phyloP scores from a whole-genome alignment of 306 rosid species.

The Cucurbita ficifolia region DNA sequence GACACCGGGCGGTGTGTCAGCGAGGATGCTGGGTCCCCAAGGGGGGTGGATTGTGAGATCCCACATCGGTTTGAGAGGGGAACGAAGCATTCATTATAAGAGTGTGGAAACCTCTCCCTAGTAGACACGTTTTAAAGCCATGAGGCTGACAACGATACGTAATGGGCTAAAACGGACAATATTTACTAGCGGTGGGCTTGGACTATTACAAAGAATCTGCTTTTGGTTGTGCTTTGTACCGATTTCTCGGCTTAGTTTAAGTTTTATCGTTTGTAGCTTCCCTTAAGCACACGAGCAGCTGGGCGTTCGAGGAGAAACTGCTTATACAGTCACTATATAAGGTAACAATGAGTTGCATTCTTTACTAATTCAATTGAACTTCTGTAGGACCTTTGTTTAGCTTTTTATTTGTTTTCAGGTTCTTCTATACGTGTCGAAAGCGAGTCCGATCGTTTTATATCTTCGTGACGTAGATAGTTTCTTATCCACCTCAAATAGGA shows the following conservation, averaged over 20 bases:
- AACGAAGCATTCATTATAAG: too few species aligned
- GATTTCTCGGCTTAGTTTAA: neutral
- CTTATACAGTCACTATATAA: slow-evolving; percentile 70
- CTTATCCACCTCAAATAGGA: slow-evolving; percentile 50
- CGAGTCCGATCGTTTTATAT: slow-evolving; percentile 63
- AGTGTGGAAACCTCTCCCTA: too few species aligned
- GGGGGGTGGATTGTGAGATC: too few species aligned
- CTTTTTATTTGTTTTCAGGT: slow-evolving; percentile 33
- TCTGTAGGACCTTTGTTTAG: neutral
- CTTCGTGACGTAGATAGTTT: slow-evolving; percentile 61
- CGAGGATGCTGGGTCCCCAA: too few species aligned
- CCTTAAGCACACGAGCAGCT: slow-evolving; percentile 62
- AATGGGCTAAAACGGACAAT: too few species aligned
- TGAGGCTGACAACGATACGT: too few species aligned
- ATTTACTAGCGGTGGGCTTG: too few species aligned
- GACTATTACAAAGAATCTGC: neutral
- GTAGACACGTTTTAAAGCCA: too few species aligned
- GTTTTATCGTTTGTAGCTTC: slow-evolving; percentile 25
- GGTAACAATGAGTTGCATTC: slow-evolving; percentile 24
- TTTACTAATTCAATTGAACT: neutral
- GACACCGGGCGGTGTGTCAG: too few species aligned
- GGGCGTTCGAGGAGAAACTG: slow-evolving; percentile 87
- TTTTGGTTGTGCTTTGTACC: neutral
- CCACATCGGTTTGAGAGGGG: too few species aligned
- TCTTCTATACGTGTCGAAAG: slow-evolving; percentile 54